These are phyloP conservation scores for Schizothecium vesticola DNA, from an alignment of 495 filamentous ascomycete genomes.

Conservation along the genomic window DNA sequence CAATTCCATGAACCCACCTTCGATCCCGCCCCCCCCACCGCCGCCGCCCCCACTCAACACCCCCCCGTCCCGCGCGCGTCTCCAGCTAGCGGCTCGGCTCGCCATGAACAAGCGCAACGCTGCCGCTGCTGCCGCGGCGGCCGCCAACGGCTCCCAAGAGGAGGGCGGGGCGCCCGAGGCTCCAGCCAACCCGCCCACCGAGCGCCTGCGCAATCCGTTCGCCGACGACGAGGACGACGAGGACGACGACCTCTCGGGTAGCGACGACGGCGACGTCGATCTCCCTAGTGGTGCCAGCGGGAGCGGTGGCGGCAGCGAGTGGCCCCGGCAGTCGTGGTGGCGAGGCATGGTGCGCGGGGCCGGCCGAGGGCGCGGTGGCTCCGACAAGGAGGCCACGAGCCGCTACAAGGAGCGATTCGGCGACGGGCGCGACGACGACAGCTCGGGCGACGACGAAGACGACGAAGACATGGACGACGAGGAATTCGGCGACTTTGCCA, in stretches of 20 bases:
- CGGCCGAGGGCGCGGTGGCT: slow-evolving; percentile 6
- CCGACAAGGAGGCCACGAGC: neutral
- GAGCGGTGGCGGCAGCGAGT: slow-evolving; percentile 21
- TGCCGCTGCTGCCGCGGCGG: slow-evolving; percentile 15
- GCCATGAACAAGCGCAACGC: slow-evolving; percentile 69
- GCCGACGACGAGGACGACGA: slow-evolving; percentile 45
- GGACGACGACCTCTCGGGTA: slow-evolving; percentile 20
- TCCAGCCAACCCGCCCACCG: slow-evolving; percentile 2
- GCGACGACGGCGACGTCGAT: slow-evolving; percentile 32
- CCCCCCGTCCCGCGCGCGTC: slow-evolving; percentile 77
- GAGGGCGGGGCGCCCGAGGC: slow-evolving; percentile 23
- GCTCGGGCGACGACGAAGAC: slow-evolving; percentile 28
- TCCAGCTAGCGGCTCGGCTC: slow-evolving; percentile 77
- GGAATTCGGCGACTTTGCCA: slow-evolving; percentile 50
- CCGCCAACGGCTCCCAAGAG: slow-evolving; percentile 28
- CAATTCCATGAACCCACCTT: slow-evolving; percentile 43
- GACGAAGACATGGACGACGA: slow-evolving; percentile 45
- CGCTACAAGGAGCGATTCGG: slow-evolving; percentile 35
- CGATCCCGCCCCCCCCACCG: slow-evolving; percentile 47
- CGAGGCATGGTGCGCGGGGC: slow-evolving; percentile 34
- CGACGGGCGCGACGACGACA: slow-evolving; percentile 43
- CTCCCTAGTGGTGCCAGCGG: slow-evolving; percentile 15
- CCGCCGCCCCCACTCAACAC: slow-evolving; percentile 68
- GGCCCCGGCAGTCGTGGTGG: slow-evolving; percentile 44
- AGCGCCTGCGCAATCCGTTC: slow-evolving; percentile 41